Base-by-base conservation (phyloP, 306 rosid species). In the Lotus japonicus region DNA sequence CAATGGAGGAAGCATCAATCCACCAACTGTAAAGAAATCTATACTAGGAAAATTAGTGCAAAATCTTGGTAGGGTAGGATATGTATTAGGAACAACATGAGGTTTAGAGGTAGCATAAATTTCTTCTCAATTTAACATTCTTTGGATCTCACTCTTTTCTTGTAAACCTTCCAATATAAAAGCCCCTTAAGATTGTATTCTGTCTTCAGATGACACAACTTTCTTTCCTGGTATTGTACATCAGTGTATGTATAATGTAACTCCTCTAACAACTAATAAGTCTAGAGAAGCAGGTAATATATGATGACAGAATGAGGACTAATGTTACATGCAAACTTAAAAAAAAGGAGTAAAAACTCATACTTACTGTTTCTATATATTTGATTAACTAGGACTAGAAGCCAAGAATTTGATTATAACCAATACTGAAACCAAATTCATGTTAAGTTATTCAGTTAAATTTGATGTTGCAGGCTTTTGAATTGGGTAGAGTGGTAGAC, bases 1-100 rank as follows among this genome's bases (percentile, higher is more conserved):
- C 56, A 72, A 50, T 73, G 56, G 61, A 62, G 60, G 71, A 39
- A 58, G 6, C 58, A 18, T 46, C 61, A 64, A 58, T 52, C 42
- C 45, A 53, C 64, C 16, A 73, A 61, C n/a, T 77, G 77, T 82
- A 70, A 38, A 68, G 36, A 74, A 74, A 36, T 49, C 49, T 58
- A 50, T 68, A 7, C 49, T 77, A 77, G 66, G 35, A 19, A 63
- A 53, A 17, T 56, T 77, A 81, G 71, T 42, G 62, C 72, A 72
- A 66, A 49, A 28, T 9, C 26, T n/a, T 62, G 26, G 28, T 36
- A 55, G 56, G 61, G 45, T 41, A 71, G 58, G 28, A 38, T 63
- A 56, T 64, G 51, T 21, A 17, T 23, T 45, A 57, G 49, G 70
- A 57, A 36, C 54, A 23, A 9, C 42, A 53, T 26, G 66, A 11